Percentiles rank a stretch among this genome's conserved stretches.
These are phyloP conservation scores for Pulveroboletus frians DNA, from an alignment of 768 basidiomycete species.

Conservation along the genomic window DNA sequence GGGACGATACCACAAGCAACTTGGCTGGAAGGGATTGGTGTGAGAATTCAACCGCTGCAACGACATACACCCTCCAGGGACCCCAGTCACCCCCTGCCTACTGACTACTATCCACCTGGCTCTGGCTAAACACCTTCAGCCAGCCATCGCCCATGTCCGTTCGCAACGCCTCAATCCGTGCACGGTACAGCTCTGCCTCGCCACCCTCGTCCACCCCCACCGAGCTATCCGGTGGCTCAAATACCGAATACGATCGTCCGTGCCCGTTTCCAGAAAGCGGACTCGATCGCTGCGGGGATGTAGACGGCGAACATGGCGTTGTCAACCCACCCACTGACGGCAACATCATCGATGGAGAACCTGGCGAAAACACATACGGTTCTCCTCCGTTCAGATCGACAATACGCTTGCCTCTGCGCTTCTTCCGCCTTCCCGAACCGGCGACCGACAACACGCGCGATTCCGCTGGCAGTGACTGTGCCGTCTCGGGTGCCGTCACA, in stretches of 20 bases:
- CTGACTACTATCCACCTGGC: conserved; percentile 27
- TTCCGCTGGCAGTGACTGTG: conserved; percentile 32
- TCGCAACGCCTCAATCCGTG: conserved; percentile 74
- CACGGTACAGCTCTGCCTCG: conserved; percentile 66
- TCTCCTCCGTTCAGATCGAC: conserved; percentile 65
- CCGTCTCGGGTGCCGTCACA: conserved; percentile 16
- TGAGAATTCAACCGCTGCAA: conserved; percentile 22
- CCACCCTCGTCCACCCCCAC: conserved; percentile 8
- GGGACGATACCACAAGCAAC: conserved; percentile 27
- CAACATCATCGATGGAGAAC: background rate
- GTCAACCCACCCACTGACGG: background rate
- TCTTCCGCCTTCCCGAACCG: conserved; percentile 40
- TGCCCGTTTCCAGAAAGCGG: conserved; percentile 14
- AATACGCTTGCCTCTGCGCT: conserved; percentile 68
- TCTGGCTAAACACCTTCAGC: conserved; percentile 80
- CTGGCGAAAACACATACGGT: conserved; percentile 31
- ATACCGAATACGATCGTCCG: conserved; percentile 36
- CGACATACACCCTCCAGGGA: conserved; percentile 16
- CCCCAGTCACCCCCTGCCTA: conserved; percentile 24
- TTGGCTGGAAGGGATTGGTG: conserved; percentile 8
- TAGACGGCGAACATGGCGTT: conserved; percentile 8
- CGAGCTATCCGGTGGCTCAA: conserved; percentile 43
- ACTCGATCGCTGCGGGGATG: conserved; percentile 18
- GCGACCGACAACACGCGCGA: conserved; percentile 44
- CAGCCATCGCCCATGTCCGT: conserved; percentile 88